These are phyloP conservation scores for Cubamyces sp. DNA, from an alignment of 768 basidiomycete genomes.

Conservation along the genomic window DNA sequence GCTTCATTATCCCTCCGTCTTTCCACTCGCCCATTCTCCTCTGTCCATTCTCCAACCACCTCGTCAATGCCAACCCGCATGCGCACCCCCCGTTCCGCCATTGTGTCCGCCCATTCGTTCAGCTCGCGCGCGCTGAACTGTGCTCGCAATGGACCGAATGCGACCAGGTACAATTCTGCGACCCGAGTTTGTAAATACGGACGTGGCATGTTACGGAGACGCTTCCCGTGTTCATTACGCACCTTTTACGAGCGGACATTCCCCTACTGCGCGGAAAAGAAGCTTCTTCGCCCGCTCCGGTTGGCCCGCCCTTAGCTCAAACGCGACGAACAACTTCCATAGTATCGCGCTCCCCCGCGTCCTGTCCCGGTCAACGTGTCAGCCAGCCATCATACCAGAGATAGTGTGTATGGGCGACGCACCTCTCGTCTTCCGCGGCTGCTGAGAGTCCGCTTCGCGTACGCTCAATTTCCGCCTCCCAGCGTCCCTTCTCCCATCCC, in stretches of 20 bases:
- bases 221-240: constrained; percentile 19
- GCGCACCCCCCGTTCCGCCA: constrained; percentile 77
- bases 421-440: constrained; percentile 74
- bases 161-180: constrained; percentile 75
- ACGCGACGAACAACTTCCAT: constrained; percentile 77
- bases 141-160: constrained; percentile 69
- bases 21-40: constrained; percentile 16
- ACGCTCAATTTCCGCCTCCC: constrained; percentile 72
- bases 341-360: constrained; percentile 66
- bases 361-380: constrained; percentile 41
- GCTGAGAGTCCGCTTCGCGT: constrained; percentile 63
- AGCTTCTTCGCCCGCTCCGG: constrained; percentile 68
- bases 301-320: constrained; percentile 70
- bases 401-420: constrained; percentile 27
- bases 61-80: constrained; percentile 66
- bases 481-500: constrained; percentile 76
- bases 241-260: constrained; percentile 82
- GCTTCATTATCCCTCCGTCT: constrained; percentile 8
- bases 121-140: constrained; percentile 67
- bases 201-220: constrained; percentile 7
- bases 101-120: constrained; percentile 63
- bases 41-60: constrained; percentile 46
- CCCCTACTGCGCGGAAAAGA: constrained; percentile 72
- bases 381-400: not conserved
- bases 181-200: not conserved